Conservation (phyloP, 1,139 yeast species). For the Taphrina populina region DNA sequence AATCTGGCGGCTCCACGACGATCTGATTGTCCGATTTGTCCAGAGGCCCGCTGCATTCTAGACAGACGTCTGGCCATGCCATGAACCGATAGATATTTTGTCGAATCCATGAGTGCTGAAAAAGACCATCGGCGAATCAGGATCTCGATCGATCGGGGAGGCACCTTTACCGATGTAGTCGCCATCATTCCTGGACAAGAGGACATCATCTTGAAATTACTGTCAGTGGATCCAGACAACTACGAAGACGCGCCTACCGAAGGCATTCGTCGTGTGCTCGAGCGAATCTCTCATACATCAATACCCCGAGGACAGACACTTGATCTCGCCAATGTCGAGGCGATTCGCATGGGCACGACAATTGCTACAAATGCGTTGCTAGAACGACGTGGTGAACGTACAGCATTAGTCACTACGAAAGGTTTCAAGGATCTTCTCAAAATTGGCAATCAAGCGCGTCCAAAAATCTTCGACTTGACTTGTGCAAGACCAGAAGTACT, state of each 20-base stretch:
- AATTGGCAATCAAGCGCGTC: conserved; percentile 74
- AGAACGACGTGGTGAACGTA: conserved; percentile 65
- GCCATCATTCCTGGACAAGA: conserved; percentile 50
- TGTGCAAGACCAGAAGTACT: conserved; percentile 60
- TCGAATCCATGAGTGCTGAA: too few relatives aligned
- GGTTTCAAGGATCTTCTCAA: conserved; percentile 64
- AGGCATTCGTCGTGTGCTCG: conserved; percentile 78
- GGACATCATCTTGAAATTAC: conserved; percentile 63
- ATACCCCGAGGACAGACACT: conserved; percentile 48
- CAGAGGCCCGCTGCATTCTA: too few relatives aligned
- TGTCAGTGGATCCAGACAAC: conserved; percentile 84
- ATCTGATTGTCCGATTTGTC: neutral
- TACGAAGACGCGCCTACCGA: conserved; percentile 88
- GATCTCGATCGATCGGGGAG: conserved; percentile 50
- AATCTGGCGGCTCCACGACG: neutral
- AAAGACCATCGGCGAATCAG: conserved; percentile 31
- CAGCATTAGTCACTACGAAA: conserved; percentile 63
- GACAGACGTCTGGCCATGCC: neutral
- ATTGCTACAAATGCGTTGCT: conserved; percentile 75
- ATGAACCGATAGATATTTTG: neutral
- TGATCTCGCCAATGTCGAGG: conserved; percentile 54
- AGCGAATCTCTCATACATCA: conserved; percentile 42
- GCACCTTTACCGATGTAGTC: conserved; percentile 82
- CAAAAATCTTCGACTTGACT: conserved; percentile 63
- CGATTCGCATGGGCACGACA: conserved; percentile 76